Base-by-base conservation (phyloP, 1,139 yeast genomes). In the Geotrichum cucujoidarum region DNA sequence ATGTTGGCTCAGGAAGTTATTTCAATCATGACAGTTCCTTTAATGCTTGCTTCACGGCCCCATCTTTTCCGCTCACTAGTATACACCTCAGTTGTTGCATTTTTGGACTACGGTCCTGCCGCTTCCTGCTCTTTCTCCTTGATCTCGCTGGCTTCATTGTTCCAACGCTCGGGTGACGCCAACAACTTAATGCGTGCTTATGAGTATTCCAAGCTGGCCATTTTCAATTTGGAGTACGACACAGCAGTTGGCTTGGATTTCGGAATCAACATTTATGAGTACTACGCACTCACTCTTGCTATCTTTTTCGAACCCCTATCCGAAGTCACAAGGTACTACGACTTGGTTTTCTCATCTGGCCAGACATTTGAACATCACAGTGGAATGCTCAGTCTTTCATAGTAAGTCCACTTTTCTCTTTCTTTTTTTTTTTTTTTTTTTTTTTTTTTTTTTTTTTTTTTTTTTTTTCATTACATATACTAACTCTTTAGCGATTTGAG, bases 201-300 rank as follows among this genome's bases (percentile, higher is more conserved):
- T 38, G 70, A 67, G 40, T 65, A 66, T 45, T 69, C 73, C 22
- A 66, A 66, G 45, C 60, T 74, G 31, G 78, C 77, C 0, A 62
- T 76, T 39, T 58, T 59, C 14, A 60, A 75, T 7, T 60, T 76
- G 24, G 72, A 72, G 33, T 53, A 63, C 11, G 71, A 67, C 22
- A 63, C 67, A 1, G 65, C 68, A 2, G 63, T 70, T 0, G 66
- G 74, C 2, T 59, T 71, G 29, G 69, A 70, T 41, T 65, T 68
- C 51, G 69, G 71, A 31, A 71, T 70, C 51, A 63, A 64, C 29
- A 69, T 75, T 14, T 75, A 75, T 53, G 76, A 74, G 53, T 57
- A 67, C 36, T 77, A 76, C 53, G 66, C 74, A 29, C 57, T 68
- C 17, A 64, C 75, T 0, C 55, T 76, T 52, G 81, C 78, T 1